A percentile compares a stretch with the other conserved stretches of the same genome.
phyloP scores from a whole-genome alignment of 2,329 filamentous ascomycete species.

The Colletotrichum sp. region DNA sequence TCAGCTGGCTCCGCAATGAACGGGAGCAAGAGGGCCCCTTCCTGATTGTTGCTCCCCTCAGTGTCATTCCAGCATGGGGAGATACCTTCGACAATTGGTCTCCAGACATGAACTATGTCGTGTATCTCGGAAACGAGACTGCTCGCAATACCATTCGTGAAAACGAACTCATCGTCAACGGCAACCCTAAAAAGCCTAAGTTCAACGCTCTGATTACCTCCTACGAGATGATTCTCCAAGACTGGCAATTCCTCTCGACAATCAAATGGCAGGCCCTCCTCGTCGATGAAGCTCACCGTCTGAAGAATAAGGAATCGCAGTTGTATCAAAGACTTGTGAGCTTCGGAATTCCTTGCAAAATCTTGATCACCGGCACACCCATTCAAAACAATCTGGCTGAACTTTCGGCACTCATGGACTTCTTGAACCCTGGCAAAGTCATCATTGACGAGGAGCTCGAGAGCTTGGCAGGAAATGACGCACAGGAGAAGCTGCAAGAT shows the following conservation, averaged over 20 bases:
- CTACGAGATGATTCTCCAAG: constrained; percentile 92
- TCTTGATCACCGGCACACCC: constrained; percentile 95
- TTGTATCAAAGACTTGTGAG: constrained; percentile 84
- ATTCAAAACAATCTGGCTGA: constrained; percentile 97
- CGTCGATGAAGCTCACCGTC: constrained; percentile 93
- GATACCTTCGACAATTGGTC: constrained; percentile 98
- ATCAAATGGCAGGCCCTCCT: constrained; percentile 98
- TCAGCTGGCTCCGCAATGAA: constrained; percentile 95
- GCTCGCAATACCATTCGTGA: constrained; percentile 88
- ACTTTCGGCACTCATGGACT: constrained; percentile 90
- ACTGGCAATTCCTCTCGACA: constrained; percentile 81
- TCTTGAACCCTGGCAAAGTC: constrained; percentile 93
- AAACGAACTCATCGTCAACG: constrained; percentile 85
- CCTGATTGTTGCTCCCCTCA: constrained; percentile 94
- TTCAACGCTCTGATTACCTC: constrained; percentile 98
- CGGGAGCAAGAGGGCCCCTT: constrained; percentile 92
- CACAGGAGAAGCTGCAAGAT: constrained; percentile 84
- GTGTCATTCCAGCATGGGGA: constrained; percentile 97
- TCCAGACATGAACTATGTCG: constrained; percentile 94
- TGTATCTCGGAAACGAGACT: constrained; percentile 90
- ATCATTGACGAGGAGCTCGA: constrained; percentile 92
- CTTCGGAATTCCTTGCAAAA: constrained; percentile 85
- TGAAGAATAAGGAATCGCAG: constrained; percentile 96
- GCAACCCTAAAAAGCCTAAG: constrained; percentile 86
- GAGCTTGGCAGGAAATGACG: constrained; percentile 74